Percentiles rank a stretch among this genome's conserved stretches.
These are phyloP conservation scores for Thielaviopsis musarum DNA, from an alignment of 2,329 filamentous ascomycete genomes.

Conservation along the genomic window DNA sequence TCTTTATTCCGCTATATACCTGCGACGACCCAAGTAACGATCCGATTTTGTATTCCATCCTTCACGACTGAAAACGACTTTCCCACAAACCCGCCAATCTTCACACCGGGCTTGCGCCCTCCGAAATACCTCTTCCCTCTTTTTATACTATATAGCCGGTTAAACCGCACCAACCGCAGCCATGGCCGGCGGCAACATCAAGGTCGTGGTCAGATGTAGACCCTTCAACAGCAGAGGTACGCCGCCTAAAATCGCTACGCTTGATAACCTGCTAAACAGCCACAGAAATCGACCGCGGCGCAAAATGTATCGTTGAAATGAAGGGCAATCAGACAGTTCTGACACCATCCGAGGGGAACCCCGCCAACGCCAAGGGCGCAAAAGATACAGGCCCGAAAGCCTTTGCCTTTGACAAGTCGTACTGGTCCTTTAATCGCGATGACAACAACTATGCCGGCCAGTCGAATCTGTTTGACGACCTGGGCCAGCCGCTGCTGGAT, in stretches of 20 bases:
- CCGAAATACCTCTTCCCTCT: background rate
- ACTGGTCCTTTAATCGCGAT: constrained; percentile 87
- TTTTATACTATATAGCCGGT: background rate
- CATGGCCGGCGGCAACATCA: constrained; percentile 74
- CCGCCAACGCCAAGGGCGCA: constrained; percentile 54
- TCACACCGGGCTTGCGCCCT: background rate
- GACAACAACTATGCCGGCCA: constrained; percentile 79
- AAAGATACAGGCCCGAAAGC: constrained; percentile 62
- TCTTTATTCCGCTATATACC: background rate
- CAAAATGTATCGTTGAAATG: constrained; percentile 98
- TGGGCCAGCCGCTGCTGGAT: constrained; percentile 80
- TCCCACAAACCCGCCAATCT: background rate
- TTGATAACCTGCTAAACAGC: background rate
- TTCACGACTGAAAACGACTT: background rate
- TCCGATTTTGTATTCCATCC: too few species aligned
- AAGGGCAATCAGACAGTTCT: constrained; percentile 82
- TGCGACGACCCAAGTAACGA: background rate
- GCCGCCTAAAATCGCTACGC: constrained; percentile 14
- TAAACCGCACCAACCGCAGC: background rate
- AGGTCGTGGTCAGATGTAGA: constrained; percentile 93
- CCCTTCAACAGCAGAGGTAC: constrained; percentile 91
- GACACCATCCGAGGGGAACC: constrained; percentile 56
- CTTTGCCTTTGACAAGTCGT: constrained; percentile 92
- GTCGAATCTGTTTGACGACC: constrained; percentile 70
- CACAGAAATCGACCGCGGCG: constrained; percentile 70